phyloP scores from a whole-genome alignment of 176 grass and related monocot genomes.

The Raddia distichophylla region DNA sequence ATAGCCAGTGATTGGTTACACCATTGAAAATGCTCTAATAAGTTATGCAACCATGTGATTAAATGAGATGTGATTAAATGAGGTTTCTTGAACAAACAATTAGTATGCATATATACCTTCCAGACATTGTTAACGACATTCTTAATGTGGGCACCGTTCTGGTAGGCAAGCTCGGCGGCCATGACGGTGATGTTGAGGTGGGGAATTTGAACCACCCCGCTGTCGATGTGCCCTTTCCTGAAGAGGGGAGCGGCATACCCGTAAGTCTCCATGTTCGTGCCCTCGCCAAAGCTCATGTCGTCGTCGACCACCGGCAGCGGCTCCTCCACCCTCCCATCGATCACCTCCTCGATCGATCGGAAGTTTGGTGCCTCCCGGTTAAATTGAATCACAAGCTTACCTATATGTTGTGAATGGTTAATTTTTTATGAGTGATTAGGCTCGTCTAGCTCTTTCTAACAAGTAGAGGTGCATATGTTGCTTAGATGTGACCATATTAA shows the following conservation, averaged over 20 bases:
- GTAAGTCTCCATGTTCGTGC: constrained; percentile 27
- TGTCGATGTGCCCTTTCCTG: background rate
- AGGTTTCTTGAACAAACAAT: no score
- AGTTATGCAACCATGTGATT: no score
- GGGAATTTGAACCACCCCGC: background rate
- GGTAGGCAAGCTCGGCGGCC: constrained; percentile 52
- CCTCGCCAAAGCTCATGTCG: background rate
- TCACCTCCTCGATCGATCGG: constrained; percentile 48
- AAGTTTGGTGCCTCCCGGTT: constrained; percentile 47
- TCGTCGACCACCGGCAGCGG: constrained; percentile 16
- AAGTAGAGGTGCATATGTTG: no score
- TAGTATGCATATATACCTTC: constrained; percentile 48
- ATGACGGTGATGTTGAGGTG: constrained; percentile 41
- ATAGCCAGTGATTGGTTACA: no score
- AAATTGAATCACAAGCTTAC: constrained; percentile 53
- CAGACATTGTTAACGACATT: constrained; percentile 63
- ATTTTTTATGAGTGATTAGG: background rate
- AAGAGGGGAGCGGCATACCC: constrained; percentile 1
- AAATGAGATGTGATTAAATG: no score
- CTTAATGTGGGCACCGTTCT: constrained; percentile 62
- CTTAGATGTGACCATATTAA: no score
- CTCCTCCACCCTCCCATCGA: constrained; percentile 51
- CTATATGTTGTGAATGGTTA: constrained; percentile 14
- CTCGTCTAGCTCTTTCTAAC: no score
- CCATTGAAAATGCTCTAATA: no score